Conservation (phyloP, 1,284 basidiomycete species). For the Austroboletus niveus region DNA sequence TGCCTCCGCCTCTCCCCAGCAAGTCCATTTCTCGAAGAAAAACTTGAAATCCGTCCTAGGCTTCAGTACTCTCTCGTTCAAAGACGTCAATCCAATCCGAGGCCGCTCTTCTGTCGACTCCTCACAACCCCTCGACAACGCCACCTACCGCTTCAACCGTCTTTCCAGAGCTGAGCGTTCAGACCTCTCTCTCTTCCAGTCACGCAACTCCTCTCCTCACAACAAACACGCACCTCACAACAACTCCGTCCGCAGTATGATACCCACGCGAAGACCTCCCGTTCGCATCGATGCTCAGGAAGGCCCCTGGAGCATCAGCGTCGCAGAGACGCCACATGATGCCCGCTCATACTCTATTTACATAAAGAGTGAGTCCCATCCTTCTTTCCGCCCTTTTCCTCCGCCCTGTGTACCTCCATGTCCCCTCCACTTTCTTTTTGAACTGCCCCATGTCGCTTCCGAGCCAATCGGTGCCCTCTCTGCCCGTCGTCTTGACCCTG, state of each 20-base stretch:
- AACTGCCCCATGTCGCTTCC: constrained; percentile 26
- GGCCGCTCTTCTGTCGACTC: constrained; percentile 30
- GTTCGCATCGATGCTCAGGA: constrained; percentile 60
- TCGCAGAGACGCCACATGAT: constrained; percentile 67
- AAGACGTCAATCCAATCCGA: constrained; percentile 27
- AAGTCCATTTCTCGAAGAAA: constrained; percentile 37
- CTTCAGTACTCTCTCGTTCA: constrained; percentile 33
- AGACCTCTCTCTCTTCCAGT: constrained; percentile 39
- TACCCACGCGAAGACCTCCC: constrained; percentile 36
- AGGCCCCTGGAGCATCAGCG: constrained; percentile 72
- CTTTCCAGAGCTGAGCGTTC: constrained; percentile 32
- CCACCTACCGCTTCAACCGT: constrained; percentile 19
- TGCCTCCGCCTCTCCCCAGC: constrained; percentile 36
- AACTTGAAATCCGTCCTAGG: constrained; percentile 44
- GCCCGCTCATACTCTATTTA: constrained; percentile 61
- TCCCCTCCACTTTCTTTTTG: constrained; percentile 26
- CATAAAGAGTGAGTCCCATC: constrained; percentile 58
- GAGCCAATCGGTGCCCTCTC: constrained; percentile 23
- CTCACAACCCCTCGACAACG: constrained; percentile 24
- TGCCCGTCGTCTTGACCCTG: constrained; percentile 16
- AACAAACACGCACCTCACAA: constrained; percentile 32
- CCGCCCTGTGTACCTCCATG: constrained; percentile 16
- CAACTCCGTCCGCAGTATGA: constrained; percentile 36
- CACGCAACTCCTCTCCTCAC: constrained; percentile 29
- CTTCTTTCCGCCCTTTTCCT: constrained; percentile 28